Conservation (phyloP, 2,329 filamentous ascomycete species). For the Aspergillus tubingensis region DNA sequence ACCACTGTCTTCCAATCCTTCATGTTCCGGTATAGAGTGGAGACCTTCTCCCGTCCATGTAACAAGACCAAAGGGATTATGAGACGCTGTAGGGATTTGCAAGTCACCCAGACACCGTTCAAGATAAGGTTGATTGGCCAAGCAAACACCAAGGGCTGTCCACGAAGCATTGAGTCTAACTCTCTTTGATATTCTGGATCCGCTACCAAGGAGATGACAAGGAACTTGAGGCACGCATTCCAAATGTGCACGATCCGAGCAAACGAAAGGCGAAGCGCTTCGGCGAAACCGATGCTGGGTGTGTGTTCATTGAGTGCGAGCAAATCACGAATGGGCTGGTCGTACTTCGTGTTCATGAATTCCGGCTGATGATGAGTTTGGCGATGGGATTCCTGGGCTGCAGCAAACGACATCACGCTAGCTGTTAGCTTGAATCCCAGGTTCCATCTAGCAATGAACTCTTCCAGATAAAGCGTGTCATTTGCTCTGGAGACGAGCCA, state of each 20-base stretch:
- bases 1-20: constrained; percentile 46
- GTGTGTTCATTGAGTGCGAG: constrained; percentile 23
- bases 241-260: constrained; percentile 33
- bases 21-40: constrained; percentile 21
- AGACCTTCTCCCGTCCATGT: constrained; percentile 49
- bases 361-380: constrained; percentile 19
- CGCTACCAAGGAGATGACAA: constrained; percentile 52
- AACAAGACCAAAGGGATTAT: constrained; percentile 51
- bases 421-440: constrained; percentile 43
- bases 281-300: not conserved
- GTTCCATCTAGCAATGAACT: constrained; percentile 50
- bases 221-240: constrained; percentile 45
- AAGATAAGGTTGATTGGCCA: constrained; percentile 41
- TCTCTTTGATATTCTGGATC: constrained; percentile 56
- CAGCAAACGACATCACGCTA: constrained; percentile 27
- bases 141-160: constrained; percentile 34
- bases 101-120: constrained; percentile 51
- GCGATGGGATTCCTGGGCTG: constrained; percentile 16
- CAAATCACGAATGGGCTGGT: constrained; percentile 32
- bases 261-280: constrained; percentile 42
- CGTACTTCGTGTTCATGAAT: constrained; percentile 21
- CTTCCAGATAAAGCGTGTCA: constrained; percentile 37
- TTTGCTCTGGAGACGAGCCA: constrained; percentile 43
- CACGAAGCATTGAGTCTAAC: constrained; percentile 45
- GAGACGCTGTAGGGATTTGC: constrained; percentile 45